Conservation (phyloP, 2,329 filamentous ascomycete genomes). For the Phialophora chinensis region DNA sequence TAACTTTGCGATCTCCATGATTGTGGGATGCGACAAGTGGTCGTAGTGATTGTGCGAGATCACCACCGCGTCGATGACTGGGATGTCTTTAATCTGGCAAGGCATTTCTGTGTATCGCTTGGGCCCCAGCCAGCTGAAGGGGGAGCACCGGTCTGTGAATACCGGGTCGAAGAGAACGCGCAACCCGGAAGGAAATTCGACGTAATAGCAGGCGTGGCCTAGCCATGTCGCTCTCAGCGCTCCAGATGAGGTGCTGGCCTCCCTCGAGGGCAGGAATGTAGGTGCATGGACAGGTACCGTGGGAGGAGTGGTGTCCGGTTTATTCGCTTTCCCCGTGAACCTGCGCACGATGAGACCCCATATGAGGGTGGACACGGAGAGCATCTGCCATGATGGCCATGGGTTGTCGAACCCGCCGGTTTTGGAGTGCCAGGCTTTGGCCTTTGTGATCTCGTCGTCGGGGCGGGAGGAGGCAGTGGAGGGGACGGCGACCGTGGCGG, state of each 20-base stretch:
- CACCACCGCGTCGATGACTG: slow-evolving; percentile 63
- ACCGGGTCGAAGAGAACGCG: slow-evolving; percentile 93
- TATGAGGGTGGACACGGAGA: slow-evolving; percentile 29
- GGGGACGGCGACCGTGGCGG: slow-evolving; percentile 49
- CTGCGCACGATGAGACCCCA: slow-evolving; percentile 44
- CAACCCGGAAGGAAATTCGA: slow-evolving; percentile 85
- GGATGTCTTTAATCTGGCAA: slow-evolving; percentile 78
- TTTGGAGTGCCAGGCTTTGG: slow-evolving; percentile 50
- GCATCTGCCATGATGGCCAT: slow-evolving; percentile 48
- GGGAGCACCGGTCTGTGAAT: slow-evolving; percentile 85
- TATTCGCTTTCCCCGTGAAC: slow-evolving; percentile 57
- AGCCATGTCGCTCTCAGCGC: slow-evolving; percentile 88
- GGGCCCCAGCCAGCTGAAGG: slow-evolving; percentile 70
- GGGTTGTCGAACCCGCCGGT: slow-evolving; percentile 50
- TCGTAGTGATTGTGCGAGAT: slow-evolving; percentile 95
- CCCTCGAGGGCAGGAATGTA: slow-evolving; percentile 66
- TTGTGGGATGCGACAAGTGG: slow-evolving; percentile 79
- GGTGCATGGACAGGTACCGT: slow-evolving; percentile 72
- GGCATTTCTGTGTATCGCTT: slow-evolving; percentile 79
- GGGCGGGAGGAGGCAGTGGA: slow-evolving; percentile 43
- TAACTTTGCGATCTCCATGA: slow-evolving; percentile 70
- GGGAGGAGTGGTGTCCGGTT: slow-evolving; percentile 68
- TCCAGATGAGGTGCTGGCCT: slow-evolving; percentile 47
- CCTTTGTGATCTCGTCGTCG: slow-evolving; percentile 46
- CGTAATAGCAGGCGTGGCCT: slow-evolving; percentile 90